These are phyloP conservation scores for Diaporthe australafricana DNA, from an alignment of 2,329 filamentous ascomycete species.

Conservation along the genomic window DNA sequence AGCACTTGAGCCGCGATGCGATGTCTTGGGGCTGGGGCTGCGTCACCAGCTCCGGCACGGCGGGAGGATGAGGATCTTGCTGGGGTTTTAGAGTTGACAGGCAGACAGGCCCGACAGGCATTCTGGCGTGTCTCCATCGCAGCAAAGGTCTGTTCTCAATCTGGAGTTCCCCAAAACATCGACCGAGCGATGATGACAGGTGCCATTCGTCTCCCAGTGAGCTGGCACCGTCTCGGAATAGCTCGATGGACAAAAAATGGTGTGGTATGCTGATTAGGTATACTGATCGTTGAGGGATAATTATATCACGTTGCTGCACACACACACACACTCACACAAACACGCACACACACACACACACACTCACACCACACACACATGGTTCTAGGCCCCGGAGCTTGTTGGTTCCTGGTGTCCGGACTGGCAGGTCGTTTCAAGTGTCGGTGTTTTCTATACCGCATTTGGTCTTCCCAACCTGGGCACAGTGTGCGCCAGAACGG, in stretches of 20 bases:
- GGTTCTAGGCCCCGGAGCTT: constrained; percentile 16
- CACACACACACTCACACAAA: neutral
- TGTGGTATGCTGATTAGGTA: neutral
- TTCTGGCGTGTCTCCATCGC: neutral
- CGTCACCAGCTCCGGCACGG: constrained; percentile 18
- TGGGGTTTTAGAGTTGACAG: constrained; percentile 19
- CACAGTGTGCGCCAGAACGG: neutral
- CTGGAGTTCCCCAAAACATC: constrained; percentile 14
- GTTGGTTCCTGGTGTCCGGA: constrained; percentile 14
- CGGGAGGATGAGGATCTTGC: constrained; percentile 10
- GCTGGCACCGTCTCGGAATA: neutral
- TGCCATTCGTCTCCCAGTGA: constrained; percentile 17
- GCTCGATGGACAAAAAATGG: constrained; percentile 8
- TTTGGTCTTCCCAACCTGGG: neutral
- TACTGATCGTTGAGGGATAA: neutral
- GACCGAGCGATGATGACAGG: constrained; percentile 20
- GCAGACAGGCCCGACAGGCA: neutral
- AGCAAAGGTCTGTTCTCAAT: constrained; percentile 6
- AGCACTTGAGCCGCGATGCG: constrained; percentile 23
- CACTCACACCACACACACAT: neutral
- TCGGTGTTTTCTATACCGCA: constrained; percentile 5
- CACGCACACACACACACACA: neutral
- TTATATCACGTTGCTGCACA: constrained; percentile 7
- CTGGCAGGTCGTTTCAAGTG: constrained; percentile 24
- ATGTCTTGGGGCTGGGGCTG: constrained; percentile 27